Conservation (phyloP, 1,284 basidiomycete genomes). For the Moesziomyces globuligerus region DNA sequence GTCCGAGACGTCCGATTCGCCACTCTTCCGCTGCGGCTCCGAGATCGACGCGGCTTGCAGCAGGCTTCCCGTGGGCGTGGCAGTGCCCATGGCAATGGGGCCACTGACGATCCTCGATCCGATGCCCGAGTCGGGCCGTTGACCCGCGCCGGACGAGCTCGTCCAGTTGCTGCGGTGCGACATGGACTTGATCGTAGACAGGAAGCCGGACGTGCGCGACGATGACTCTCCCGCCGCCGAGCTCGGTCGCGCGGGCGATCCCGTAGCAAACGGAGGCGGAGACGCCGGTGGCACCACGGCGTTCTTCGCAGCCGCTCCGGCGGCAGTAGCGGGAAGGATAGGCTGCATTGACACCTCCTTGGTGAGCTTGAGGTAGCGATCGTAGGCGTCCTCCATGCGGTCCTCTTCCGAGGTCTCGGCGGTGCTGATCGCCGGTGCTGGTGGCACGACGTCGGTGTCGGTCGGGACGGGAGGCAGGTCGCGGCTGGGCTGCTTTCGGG, state of each 20-base stretch:
- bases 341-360: constrained; percentile 49
- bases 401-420: constrained; percentile 56
- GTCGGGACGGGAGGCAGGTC: constrained; percentile 45
- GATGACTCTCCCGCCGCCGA: constrained; percentile 20
- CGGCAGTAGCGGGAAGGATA: constrained; percentile 28
- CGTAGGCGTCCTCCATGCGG: constrained; percentile 84
- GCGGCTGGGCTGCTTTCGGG: constrained; percentile 30
- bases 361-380: constrained; percentile 76
- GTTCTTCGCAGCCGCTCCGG: constrained; percentile 10
- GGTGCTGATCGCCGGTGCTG: neutral
- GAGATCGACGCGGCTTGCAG: constrained; percentile 15
- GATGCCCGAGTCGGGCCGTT: constrained; percentile 14
- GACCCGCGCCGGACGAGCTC: constrained; percentile 4
- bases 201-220: constrained; percentile 53
- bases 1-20: constrained; percentile 8
- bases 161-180: constrained; percentile 35
- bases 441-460: neutral
- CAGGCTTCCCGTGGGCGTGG: constrained; percentile 5
- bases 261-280: constrained; percentile 14
- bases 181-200: constrained; percentile 58
- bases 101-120: constrained; percentile 32
- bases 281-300: constrained; percentile 12
- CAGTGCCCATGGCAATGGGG: constrained; percentile 29
- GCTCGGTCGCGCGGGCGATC: constrained; percentile 21
- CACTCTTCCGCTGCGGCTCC: constrained; percentile 14